Evolutionary conservation across 805 yeast species (phyloP).

Genomic region (Zygotorulaspora danielsina): DNA sequence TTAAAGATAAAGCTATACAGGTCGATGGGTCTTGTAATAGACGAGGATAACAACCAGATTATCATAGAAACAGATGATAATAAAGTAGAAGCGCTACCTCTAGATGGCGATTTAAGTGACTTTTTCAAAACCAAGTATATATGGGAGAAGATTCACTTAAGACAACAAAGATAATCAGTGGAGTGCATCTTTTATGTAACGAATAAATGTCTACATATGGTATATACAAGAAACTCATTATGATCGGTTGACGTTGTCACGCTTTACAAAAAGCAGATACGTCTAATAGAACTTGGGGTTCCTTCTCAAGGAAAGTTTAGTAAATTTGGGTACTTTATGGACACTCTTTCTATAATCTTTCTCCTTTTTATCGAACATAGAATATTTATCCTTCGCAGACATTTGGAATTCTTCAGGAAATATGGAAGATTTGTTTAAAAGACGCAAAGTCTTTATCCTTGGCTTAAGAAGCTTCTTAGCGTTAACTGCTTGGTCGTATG

Average conservation of each 20-base stretch:
- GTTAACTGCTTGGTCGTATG: constrained; percentile 19
- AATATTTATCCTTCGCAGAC: constrained; percentile 79
- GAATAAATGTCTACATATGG: constrained; percentile 1
- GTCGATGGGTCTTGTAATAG: constrained; percentile 53
- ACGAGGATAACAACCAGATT: constrained; percentile 41
- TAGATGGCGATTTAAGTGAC: constrained; percentile 52
- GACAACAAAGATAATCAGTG: background rate
- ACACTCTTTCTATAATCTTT: constrained; percentile 82
- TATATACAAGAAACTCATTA: background rate
- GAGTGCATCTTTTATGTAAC: background rate
- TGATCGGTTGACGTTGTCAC: too few species aligned
- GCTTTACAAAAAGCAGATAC: background rate
- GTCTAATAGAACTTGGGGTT: constrained; percentile 66
- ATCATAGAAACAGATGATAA: constrained; percentile 48
- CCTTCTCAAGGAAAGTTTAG: constrained; percentile 72
- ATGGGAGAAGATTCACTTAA: constrained; percentile 57
- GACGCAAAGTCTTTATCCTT: constrained; percentile 25
- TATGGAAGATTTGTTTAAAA: constrained; percentile 36
- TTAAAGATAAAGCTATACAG: constrained; percentile 58
- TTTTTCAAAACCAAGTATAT: constrained; percentile 69
- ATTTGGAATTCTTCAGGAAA: constrained; percentile 80
- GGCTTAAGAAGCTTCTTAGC: constrained; percentile 24
- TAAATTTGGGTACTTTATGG: constrained; percentile 89
- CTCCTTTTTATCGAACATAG: constrained; percentile 71
- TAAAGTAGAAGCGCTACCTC: constrained; percentile 46